Evolutionary conservation across 805 yeast genomes (phyloP).

Genomic region (Ogataea dorogensis): DNA sequence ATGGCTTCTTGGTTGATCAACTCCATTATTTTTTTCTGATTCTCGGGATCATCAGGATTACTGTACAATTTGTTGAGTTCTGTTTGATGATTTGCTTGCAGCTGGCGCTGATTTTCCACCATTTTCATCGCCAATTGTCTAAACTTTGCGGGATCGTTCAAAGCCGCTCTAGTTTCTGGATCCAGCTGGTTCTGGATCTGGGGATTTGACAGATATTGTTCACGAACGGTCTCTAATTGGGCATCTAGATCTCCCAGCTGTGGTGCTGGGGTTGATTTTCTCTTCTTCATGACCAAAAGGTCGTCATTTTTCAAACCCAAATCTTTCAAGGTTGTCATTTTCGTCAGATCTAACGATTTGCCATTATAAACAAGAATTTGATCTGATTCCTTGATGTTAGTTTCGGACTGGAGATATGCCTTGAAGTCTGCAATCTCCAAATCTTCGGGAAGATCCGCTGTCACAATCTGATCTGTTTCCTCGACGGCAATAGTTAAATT

Average conservation of each 20-base stretch:
- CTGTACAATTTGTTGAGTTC: constrained; percentile 54
- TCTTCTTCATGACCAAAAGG: constrained; percentile 43
- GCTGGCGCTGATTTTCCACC: constrained; percentile 24
- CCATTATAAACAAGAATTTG: constrained; percentile 54
- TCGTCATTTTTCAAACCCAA: constrained; percentile 58
- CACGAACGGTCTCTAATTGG: constrained; percentile 50
- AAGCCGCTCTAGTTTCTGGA: constrained; percentile 22
- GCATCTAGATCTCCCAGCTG: constrained; percentile 22
- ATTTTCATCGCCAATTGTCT: constrained; percentile 38
- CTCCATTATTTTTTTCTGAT: constrained; percentile 63
- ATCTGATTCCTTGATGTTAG: constrained; percentile 44
- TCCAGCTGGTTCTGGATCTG: constrained; percentile 24
- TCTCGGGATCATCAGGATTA: constrained; percentile 70
- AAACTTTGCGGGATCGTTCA: constrained; percentile 23
- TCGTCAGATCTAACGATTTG: constrained; percentile 34
- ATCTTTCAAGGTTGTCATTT: constrained; percentile 41
- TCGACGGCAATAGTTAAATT: constrained; percentile 51
- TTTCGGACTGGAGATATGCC: constrained; percentile 72
- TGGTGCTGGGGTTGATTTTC: constrained; percentile 20
- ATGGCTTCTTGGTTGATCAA: constrained; percentile 67
- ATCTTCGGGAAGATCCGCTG: constrained; percentile 64
- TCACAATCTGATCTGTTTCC: constrained; percentile 45
- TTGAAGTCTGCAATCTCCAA: constrained; percentile 65
- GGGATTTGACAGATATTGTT: constrained; percentile 45
- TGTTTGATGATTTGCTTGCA: constrained; percentile 15